These are phyloP conservation scores for Trypanosoma theileri DNA, from an alignment of 208 protist species.

Conservation along the genomic window DNA sequence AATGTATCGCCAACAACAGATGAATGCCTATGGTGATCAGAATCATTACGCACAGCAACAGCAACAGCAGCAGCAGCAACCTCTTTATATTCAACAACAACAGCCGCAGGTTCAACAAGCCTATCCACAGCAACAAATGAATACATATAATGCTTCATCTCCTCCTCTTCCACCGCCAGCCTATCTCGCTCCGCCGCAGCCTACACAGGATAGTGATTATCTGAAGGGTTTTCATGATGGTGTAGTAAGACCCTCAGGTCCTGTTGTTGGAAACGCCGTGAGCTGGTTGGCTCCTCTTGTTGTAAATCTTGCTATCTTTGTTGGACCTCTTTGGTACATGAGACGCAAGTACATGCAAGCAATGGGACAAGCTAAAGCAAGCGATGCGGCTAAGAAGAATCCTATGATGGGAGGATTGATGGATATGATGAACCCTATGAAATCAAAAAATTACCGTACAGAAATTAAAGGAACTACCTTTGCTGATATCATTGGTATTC, in stretches of 20 bases:
- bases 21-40: conserved; percentile 18
- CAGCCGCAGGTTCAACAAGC: conserved; percentile 17
- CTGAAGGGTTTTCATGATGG: conserved; percentile 91
- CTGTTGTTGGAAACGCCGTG: conserved; percentile 67
- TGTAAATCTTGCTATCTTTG: conserved; percentile 85
- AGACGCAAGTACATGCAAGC: conserved; percentile 81
- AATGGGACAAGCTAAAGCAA: conserved; percentile 43
- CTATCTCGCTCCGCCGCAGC: conserved; percentile 27
- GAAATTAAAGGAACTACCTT: conserved; percentile 89
- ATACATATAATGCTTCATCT: conserved; percentile 6
- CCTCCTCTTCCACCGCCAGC: conserved; percentile 17
- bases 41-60: conserved; percentile 29
- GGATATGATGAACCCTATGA: conserved; percentile 95
- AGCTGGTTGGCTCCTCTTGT: conserved; percentile 78
- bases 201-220: conserved; percentile 73
- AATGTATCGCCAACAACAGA: conserved; percentile 71
- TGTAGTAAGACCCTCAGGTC: conserved; percentile 65
- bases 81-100: conserved; percentile 16
- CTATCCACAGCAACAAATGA: not conserved
- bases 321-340: conserved; percentile 90
- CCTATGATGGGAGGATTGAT: conserved; percentile 71
- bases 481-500: conserved; percentile 96
- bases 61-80: conserved; percentile 21
- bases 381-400: conserved; percentile 38
- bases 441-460: conserved; percentile 82